Percentiles rank a stretch among this genome's conserved stretches.
These are phyloP conservation scores for Leccinum subatratum DNA, from an alignment of 1,284 basidiomycete genomes.

Conservation along the genomic window DNA sequence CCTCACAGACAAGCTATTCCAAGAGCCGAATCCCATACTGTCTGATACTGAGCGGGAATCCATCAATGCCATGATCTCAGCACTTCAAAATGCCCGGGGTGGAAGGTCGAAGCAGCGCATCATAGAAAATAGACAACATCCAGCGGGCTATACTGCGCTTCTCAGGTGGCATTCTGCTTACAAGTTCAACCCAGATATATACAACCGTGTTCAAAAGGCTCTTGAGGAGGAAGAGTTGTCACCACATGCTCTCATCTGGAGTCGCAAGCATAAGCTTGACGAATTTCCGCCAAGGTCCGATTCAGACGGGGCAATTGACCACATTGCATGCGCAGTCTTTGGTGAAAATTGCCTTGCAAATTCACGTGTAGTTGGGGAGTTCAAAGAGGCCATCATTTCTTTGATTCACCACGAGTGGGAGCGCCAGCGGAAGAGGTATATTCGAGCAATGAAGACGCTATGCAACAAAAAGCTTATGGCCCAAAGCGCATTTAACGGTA, in stretches of 20 bases:
- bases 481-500: conserved; percentile 3
- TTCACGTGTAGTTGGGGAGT: background rate
- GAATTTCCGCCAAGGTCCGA: conserved; percentile 1
- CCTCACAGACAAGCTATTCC: background rate
- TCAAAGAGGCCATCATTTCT: no score
- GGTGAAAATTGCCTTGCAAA: conserved; percentile 10
- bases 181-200: conserved; percentile 5
- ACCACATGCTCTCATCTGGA: conserved; percentile 7
- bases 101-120: conserved; percentile 3
- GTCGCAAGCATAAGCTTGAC: conserved; percentile 2
- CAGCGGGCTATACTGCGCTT: background rate
- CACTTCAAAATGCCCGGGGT: background rate
- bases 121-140: background rate
- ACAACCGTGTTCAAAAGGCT: conserved; percentile 3
- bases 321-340: conserved; percentile 6
- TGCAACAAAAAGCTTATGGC: conserved; percentile 2
- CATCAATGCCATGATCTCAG: conserved; percentile 5
- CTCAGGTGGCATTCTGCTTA: conserved; percentile 4
- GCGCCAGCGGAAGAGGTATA: background rate
- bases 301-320: conserved; percentile 3
- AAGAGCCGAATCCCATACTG: conserved; percentile 3
- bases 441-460: background rate
- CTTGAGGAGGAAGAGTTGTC: background rate
- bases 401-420: no score
- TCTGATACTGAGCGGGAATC: conserved; percentile 2